phyloP scores from a whole-genome alignment of 768 basidiomycete species.

The Russula dissimulans region DNA sequence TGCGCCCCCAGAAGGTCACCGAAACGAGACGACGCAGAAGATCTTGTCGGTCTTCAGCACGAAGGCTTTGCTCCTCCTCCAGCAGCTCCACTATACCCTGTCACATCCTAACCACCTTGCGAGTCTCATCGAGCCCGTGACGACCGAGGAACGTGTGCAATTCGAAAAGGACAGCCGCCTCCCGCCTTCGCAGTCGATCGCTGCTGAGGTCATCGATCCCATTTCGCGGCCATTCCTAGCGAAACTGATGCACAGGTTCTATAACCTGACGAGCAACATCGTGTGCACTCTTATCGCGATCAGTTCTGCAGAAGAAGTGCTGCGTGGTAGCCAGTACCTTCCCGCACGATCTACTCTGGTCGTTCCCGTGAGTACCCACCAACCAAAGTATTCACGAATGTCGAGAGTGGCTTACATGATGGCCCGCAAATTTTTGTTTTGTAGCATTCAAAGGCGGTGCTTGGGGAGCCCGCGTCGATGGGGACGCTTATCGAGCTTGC shows the following conservation, averaged over 20 bases:
- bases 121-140: slow-evolving; percentile 70
- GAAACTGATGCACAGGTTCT: slow-evolving; percentile 61
- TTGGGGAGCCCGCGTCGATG: slow-evolving; percentile 73
- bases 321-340: slow-evolving; percentile 65
- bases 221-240: slow-evolving; percentile 64
- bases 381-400: neutral
- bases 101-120: slow-evolving; percentile 87
- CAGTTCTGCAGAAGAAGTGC: slow-evolving; percentile 58
- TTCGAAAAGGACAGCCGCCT: slow-evolving; percentile 51
- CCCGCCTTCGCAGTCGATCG: slow-evolving; percentile 26
- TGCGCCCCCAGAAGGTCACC: slow-evolving; percentile 36
- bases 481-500: slow-evolving; percentile 84
- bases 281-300: slow-evolving; percentile 60
- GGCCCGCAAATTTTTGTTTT: neutral
- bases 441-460: slow-evolving; percentile 79
- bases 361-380: slow-evolving; percentile 50
- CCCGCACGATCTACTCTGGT: slow-evolving; percentile 57
- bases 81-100: slow-evolving; percentile 83
- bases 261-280: slow-evolving; percentile 61
- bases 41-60: slow-evolving; percentile 61
- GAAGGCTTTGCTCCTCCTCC: slow-evolving; percentile 64
- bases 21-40: slow-evolving; percentile 45
- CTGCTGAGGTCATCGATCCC: slow-evolving; percentile 46
- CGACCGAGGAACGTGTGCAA: slow-evolving; percentile 58
- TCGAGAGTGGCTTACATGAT: neutral